Evolutionary conservation across 257 asterid species (phyloP), one percentile per base, ranked within the genome.

Genomic region (Nicotiana knightiana): DNA sequence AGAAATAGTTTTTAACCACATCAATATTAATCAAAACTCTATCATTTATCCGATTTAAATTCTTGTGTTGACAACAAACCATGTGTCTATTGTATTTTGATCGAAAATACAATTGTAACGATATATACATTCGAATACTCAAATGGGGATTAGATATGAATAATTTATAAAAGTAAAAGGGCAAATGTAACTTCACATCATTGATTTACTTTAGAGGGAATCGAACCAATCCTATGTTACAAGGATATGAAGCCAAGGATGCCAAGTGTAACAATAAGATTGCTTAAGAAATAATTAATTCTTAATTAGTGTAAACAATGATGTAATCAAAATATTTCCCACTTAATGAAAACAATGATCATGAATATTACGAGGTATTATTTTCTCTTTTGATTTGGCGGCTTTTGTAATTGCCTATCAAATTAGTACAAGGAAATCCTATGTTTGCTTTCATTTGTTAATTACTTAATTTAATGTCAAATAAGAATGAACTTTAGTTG

Each of bases 111-210:
- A 32, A 32, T 32, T 4, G 35, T 32, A 32, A 32, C 35, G 35
- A 32, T 32, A 32, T 32, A 32, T 32, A 32, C 35, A 32, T 32
- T 32, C 35, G 35, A 32, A 32, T 32, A 32, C 35, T 32, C 35
- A 32, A 32, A 32, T 32, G 35, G 35, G 35, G 35, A 32, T 32
- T 32, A 32, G 4, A 32, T 32, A 32, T 32, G 35, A 32, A 32
- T 32, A 32, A 3, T 32, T 3, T 32, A 3, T 32, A 32, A 32
- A 32, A 32, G 35, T 32, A 32, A 32, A 32, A 32, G 35, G 35
- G 0, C 61, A 28, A 43, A 64, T 64, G 80, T 76, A 21, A 35
- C 66, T 81, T 84, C 82, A 81, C 82, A 84, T 81, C 87, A 84
- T 48, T 64, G 39, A 65, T 81, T 65, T 65, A 53, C 73, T 54